A percentile compares a stretch with the other conserved stretches of the same genome.
Conservation (phyloP, 202 grass and related monocot species). For the Zizania palustris region DNA sequence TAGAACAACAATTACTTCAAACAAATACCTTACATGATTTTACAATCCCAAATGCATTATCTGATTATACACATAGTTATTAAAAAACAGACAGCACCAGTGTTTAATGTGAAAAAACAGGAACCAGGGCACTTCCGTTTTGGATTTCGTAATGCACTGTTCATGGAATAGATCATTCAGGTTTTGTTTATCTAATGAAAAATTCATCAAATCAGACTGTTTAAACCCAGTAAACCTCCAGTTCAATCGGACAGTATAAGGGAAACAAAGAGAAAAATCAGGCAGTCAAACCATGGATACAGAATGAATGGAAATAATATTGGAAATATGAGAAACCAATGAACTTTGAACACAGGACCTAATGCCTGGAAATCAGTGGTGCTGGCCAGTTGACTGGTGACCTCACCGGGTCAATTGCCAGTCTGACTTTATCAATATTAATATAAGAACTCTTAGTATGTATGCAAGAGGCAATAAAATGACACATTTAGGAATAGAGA, state of each 20-base stretch:
- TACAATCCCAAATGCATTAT: neutral
- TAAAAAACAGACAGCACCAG: neutral
- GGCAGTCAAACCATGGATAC: too few species aligned
- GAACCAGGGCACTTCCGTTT: too few species aligned
- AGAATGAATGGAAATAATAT: too few species aligned
- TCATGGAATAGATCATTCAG: too few species aligned
- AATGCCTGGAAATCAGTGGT: neutral
- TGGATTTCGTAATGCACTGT: too few species aligned
- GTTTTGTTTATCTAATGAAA: too few species aligned
- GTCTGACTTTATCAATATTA: neutral
- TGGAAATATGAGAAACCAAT: neutral
- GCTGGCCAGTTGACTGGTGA: neutral
- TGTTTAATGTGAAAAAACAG: too few species aligned
- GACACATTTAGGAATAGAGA: too few species aligned
- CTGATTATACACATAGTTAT: neutral
- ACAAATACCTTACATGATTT: neutral
- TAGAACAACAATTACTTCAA: constrained; percentile 15
- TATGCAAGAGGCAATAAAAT: neutral
- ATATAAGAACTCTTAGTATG: neutral
- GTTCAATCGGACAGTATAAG: too few species aligned
- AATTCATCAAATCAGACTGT: too few species aligned
- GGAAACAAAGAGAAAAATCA: too few species aligned
- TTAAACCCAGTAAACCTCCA: too few species aligned
- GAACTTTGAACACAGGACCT: neutral
- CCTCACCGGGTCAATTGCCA: neutral